A percentile compares a stretch with the other conserved stretches of the same genome.
Conservation (phyloP, 169 alveolate species). For the Plasmodium malariae region DNA sequence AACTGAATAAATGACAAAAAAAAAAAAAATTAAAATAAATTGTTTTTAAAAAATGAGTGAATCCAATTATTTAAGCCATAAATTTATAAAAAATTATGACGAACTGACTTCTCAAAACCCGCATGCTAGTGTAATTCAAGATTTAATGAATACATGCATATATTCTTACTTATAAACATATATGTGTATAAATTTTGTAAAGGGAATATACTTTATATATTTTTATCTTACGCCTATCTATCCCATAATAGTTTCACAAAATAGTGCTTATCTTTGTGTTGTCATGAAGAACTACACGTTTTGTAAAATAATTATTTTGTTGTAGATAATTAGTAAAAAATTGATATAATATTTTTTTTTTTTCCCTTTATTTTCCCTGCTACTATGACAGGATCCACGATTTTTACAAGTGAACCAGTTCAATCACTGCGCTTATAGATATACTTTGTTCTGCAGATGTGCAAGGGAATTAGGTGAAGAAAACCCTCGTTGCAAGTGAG, state of each 20-base stretch:
- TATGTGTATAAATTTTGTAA: no score
- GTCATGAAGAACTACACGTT: no score
- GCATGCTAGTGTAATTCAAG: slow-evolving; percentile 84
- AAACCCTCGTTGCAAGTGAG: slow-evolving; percentile 86
- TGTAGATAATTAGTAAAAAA: no score
- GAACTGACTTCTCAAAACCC: slow-evolving; percentile 83
- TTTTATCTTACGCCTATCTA: no score
- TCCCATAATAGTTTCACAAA: no score
- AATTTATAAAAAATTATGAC: slow-evolving; percentile 79
- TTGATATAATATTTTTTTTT: no score
- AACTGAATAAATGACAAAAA: background rate
- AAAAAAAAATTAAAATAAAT: slow-evolving; percentile 1
- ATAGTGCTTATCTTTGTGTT: no score
- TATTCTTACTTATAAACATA: no score
- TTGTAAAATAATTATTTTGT: no score
- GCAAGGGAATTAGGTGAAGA: slow-evolving; percentile 86
- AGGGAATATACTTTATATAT: no score
- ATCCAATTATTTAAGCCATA: slow-evolving; percentile 28
- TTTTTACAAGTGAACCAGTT: slow-evolving; percentile 80
- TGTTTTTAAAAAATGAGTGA: slow-evolving; percentile 25
- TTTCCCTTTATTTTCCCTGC: background rate
- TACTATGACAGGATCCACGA: slow-evolving; percentile 82
- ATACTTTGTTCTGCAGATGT: slow-evolving; percentile 84
- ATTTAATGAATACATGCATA: no score
- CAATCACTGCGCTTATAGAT: slow-evolving; percentile 82